Base-by-base conservation (phyloP, 2,329 filamentous ascomycete genomes). In the Zymoseptoria ardabiliae region DNA sequence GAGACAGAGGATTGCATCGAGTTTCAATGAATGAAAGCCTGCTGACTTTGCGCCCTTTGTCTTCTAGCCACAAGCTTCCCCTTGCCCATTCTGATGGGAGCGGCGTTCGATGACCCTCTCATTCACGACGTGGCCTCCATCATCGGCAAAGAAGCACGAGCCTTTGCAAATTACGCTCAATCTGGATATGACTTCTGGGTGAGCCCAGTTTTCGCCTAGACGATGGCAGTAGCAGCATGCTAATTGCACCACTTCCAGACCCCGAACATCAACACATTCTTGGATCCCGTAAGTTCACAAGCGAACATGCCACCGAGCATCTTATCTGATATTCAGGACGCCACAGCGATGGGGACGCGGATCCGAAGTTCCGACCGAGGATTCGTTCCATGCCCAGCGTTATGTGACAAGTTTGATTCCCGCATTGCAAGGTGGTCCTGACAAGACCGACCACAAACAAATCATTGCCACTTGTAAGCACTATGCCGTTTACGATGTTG, bases 121-220 rank as follows among this genome's bases (percentile, higher is more conserved):
- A 81, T 88, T 62, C 69, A 78, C n/a, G 72, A 78, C 2, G 80
- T 88, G 2, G 85, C 79, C 2, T 75, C 70, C 1, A 77, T 83
- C 3, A 77, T 84, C 25, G 75, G 75, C 2, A 86, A 80, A 0
- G 85, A 89, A 68, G 83, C 82, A 0, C 77, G 86, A 25, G 85
- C 85, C 0, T 88, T 86, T 68, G 83, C 76, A 8, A 62, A 60
- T 51, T 57, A 52, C 45, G 54, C 19, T 13, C 58, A 55, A 23
- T 52, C 60, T n/a, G 58, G 60, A 6, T 52, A 60, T 11, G 58
- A 63, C 51, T 57, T 61, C 41, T 63, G 54, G 55, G 30, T 35
- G 28, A 13, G 28, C 9, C 8, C 28, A 35, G 28, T 9, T 35
- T 7, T 13, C 28, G 28, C 8, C 28, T 9, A 35, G 22, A 23